Base-by-base conservation (phyloP, 2,329 filamentous ascomycete genomes). In the Neodidymelliopsis sp. region DNA sequence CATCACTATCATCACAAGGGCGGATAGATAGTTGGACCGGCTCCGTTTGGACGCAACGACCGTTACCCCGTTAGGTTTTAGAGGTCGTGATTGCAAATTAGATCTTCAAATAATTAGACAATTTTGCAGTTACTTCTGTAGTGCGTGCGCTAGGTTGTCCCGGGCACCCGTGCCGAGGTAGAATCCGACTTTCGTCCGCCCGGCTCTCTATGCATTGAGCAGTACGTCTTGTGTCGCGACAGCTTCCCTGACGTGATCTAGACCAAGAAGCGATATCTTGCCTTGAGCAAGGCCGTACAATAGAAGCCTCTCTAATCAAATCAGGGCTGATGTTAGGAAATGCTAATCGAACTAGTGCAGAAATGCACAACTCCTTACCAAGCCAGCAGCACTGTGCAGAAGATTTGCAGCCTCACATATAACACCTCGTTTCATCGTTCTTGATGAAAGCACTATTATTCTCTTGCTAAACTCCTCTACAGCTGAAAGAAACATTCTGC, bases 341-440 rank as follows among this genome's bases (percentile, higher is more conserved):
- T n/a, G n/a, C 16, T 22, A 31, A 12, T 11, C 35, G 6, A 6
- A 12, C 11, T 25, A 33, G 28, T 15, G 19, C 23, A n/a, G 33
- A 25, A 27, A 28, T 46, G 42, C 34, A 39, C 8, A 33, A 23
- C 6, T 11, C 9, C 35, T 34, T 39, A 34, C 22, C 16, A 46
- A 46, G 34, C 30, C 30, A 35, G 19, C 24, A 23, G n/a, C n/a
- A 3, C 15, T 9, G 35, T 39, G 29, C 43, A 34, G 22, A 33
- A 27, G 2, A 4, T n/a, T 7, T 10, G 18, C 13, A 9, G 4
- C 22, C 10, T 8, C 4, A 11, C 16, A 35, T 39, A 34, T 34
- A 46, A 22, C 42, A 33, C 6, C 23, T 8, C 16, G 10, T 7
- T n/a, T n/a, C n/a, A n/a, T n/a, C n/a, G n/a, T n/a, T n/a, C n/a